These are phyloP conservation scores for Apiospora kogelbergensis DNA, from an alignment of 2,329 filamentous ascomycete genomes.

Conservation along the genomic window DNA sequence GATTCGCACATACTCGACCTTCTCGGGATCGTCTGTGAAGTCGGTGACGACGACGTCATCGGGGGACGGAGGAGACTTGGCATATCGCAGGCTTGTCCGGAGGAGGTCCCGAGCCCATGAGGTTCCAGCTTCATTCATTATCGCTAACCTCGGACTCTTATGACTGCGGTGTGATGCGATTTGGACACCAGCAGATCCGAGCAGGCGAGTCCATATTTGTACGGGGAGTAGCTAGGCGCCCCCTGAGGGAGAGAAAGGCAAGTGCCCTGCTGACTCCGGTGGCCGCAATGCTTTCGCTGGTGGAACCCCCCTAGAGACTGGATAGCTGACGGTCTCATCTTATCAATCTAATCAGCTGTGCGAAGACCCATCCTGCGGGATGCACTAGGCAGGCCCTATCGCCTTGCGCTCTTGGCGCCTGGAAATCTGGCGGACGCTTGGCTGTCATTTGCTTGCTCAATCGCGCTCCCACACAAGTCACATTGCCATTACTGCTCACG, in stretches of 20 bases:
- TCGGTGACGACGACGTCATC: constrained; percentile 10
- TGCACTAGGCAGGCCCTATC: not conserved
- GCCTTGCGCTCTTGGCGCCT: not conserved
- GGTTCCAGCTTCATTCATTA: not conserved
- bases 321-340: not conserved
- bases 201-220: not conserved
- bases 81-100: constrained; percentile 20
- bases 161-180: not conserved
- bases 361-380: not conserved
- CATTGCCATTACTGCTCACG: not conserved
- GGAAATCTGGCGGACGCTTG: not conserved
- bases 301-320: not conserved
- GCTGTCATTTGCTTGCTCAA: constrained; percentile 1
- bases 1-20: constrained; percentile 33
- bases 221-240: not conserved
- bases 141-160: not conserved
- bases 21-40: constrained; percentile 29
- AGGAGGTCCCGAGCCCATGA: constrained; percentile 22
- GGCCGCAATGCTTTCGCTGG: not conserved
- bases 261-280: not conserved
- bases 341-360: constrained; percentile 5
- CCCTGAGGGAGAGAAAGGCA: no score
- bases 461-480: not conserved
- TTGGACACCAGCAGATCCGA: not conserved
- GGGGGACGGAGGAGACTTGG: constrained; percentile 17